These are phyloP conservation scores for Yamadazyma atmosphaerica DNA, from an alignment of 1,139 yeast species.

Conservation along the genomic window DNA sequence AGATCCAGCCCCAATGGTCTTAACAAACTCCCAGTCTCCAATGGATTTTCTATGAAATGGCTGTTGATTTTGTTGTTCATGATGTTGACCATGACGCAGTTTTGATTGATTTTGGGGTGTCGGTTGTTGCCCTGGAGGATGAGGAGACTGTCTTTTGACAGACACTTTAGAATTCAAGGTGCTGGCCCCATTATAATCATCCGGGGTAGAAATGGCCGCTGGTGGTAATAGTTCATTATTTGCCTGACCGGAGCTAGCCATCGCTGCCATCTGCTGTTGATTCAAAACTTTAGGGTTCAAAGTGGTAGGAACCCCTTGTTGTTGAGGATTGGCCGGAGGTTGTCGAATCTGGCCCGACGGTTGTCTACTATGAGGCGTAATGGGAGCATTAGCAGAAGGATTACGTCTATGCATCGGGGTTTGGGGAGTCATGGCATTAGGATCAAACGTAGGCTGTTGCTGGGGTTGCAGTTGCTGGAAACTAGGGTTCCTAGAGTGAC, in stretches of 20 bases:
- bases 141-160: conserved; percentile 5
- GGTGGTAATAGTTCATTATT: conserved; percentile 24
- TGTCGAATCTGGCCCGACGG: conserved; percentile 3
- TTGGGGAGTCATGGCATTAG: conserved; percentile 12
- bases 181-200: conserved; percentile 17
- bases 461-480: conserved; percentile 12
- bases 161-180: conserved; percentile 12
- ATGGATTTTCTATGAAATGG: conserved; percentile 84
- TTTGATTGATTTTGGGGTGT: conserved; percentile 7
- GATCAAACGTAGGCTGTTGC: conserved; percentile 9
- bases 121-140: conserved; percentile 8
- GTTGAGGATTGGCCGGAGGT: not conserved
- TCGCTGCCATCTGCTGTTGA: conserved; percentile 2
- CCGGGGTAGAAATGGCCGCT: conserved; percentile 19
- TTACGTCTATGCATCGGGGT: conserved; percentile 15
- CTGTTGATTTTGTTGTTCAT: conserved; percentile 21
- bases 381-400: conserved; percentile 12
- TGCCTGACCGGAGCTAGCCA: not conserved
- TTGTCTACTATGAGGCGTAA: conserved; percentile 5
- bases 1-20: conserved; percentile 96
- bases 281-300: conserved; percentile 13
- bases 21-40: conserved; percentile 96
- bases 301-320: conserved; percentile 4
- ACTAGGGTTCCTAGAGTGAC: conserved; percentile 24
- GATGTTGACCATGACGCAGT: conserved; percentile 1